These are phyloP conservation scores for Termitomyces sp. DNA, from an alignment of 768 basidiomycete genomes.

Conservation along the genomic window DNA sequence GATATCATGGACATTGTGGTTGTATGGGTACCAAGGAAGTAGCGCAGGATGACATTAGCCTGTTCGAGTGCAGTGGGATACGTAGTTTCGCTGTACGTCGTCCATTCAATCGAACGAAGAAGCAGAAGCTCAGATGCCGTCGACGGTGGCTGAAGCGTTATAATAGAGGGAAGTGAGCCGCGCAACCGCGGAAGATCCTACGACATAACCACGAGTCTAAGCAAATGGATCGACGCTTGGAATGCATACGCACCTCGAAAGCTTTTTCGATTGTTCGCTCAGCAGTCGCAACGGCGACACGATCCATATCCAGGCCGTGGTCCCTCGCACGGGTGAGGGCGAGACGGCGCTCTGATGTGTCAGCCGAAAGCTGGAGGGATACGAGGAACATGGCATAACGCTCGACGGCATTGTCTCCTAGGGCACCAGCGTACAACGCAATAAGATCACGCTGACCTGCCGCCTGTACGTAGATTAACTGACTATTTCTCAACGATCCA, in stretches of 20 bases:
- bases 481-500: background rate
- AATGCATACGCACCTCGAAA: constrained; percentile 43
- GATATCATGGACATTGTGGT: background rate
- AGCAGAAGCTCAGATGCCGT: constrained; percentile 59
- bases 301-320: constrained; percentile 77
- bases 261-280: constrained; percentile 71
- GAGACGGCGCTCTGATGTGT: constrained; percentile 57
- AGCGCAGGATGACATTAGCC: constrained; percentile 82
- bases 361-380: constrained; percentile 61
- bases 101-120: constrained; percentile 91
- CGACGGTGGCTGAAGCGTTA: constrained; percentile 49
- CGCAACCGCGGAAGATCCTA: constrained; percentile 50
- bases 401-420: constrained; percentile 88
- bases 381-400: constrained; percentile 90
- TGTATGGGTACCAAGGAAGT: constrained; percentile 69
- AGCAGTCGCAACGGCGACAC: constrained; percentile 77
- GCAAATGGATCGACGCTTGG: background rate
- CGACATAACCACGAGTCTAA: background rate
- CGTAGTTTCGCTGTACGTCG: constrained; percentile 71
- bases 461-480: constrained; percentile 33
- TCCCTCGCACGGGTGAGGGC: constrained; percentile 75
- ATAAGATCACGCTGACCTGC: constrained; percentile 83
- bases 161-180: constrained; percentile 58
- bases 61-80: constrained; percentile 77
- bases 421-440: constrained; percentile 87